phyloP scores from a whole-genome alignment of 139 green algal genomes.

The Haematococcus lacustris region DNA sequence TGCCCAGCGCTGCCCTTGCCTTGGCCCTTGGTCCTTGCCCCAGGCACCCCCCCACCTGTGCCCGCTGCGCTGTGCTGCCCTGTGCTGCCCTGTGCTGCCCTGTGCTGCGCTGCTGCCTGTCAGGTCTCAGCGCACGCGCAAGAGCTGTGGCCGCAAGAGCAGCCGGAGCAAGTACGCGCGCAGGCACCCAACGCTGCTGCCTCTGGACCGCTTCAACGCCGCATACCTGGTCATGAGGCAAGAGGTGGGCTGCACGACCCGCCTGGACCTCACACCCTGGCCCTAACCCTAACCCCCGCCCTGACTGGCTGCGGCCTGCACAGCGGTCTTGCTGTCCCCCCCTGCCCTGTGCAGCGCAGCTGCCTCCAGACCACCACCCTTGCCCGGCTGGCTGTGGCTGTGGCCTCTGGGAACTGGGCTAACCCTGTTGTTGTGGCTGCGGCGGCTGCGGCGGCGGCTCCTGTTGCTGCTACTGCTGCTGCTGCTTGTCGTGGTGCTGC shows the following conservation, averaged over 20 bases:
- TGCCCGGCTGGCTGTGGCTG: not conserved
- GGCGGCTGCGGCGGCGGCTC: too few species aligned
- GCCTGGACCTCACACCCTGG: not conserved
- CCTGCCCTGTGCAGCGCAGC: conserved; percentile 1
- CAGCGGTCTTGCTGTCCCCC: not conserved
- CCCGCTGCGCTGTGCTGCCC: too few species aligned
- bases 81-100: not conserved
- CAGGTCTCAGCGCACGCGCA: not conserved
- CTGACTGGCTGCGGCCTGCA: too few species aligned
- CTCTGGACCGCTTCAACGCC: conserved; percentile 29
- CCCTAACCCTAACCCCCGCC: not conserved
- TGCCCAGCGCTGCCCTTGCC: not conserved
- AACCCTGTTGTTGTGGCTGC: too few species aligned
- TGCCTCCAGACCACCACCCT: not conserved
- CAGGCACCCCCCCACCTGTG: not conserved
- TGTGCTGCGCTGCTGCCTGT: not conserved
- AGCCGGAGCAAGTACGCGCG: not conserved
- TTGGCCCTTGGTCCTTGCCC: too few species aligned
- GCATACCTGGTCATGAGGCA: conserved; percentile 12
- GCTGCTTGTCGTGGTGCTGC: too few species aligned
- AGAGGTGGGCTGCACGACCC: conserved; percentile 3
- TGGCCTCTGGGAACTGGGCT: too few species aligned
- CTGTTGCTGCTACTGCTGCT: too few species aligned
- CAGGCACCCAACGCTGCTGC: not conserved
- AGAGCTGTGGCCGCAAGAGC: not conserved